A percentile compares a stretch with the other conserved stretches of the same genome.
phyloP scores from a whole-genome alignment of 257 asterid species.

The Solanum phureja region DNA sequence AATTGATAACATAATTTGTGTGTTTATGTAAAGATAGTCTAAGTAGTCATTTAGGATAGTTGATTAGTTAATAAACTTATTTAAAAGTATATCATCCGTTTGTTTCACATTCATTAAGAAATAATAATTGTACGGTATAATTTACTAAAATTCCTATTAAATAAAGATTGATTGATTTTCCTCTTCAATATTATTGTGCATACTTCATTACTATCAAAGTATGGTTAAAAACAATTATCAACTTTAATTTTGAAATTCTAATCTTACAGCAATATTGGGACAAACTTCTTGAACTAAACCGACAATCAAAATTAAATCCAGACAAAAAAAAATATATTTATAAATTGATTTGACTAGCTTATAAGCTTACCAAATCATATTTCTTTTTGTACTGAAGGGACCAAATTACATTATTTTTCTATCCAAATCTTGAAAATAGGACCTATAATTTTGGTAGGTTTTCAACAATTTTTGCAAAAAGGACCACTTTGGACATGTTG shows the following conservation, averaged over 20 bases:
- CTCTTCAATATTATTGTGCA: neutral
- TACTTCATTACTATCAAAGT: neutral
- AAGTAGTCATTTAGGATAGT: neutral
- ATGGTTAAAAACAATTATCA: neutral
- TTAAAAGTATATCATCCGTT: too few relatives aligned
- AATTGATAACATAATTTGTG: neutral
- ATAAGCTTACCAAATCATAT: neutral
- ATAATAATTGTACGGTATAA: neutral
- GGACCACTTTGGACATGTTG: conserved; percentile 8
- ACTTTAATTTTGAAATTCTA: neutral
- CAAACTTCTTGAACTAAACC: neutral
- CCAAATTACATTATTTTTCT: conserved; percentile 4
- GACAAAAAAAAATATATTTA: neutral
- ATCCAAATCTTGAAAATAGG: neutral
- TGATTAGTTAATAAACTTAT: too few relatives aligned
- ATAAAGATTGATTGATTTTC: neutral
- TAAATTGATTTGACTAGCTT: neutral
- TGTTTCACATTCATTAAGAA: neutral
- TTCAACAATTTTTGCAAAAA: neutral
- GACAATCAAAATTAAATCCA: neutral
- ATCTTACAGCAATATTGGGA: neutral
- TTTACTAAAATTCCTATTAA: neutral
- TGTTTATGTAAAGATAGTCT: neutral
- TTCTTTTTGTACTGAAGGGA: neutral
- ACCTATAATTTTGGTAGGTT: neutral